Base-by-base conservation (phyloP, 1,284 basidiomycete genomes). In the Ustilago nuda region DNA sequence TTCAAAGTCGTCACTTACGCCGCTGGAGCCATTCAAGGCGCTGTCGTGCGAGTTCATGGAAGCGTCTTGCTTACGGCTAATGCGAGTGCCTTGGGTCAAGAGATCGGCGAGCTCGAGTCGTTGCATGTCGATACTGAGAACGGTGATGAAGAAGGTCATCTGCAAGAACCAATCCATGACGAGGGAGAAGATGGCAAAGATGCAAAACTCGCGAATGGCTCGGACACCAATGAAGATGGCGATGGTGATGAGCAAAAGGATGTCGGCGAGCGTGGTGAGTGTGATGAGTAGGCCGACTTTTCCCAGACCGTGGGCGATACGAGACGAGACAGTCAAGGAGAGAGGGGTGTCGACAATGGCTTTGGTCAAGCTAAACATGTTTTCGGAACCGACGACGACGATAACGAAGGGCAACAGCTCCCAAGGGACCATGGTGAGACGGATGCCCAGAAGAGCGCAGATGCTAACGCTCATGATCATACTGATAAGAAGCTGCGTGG, bases 81-180 rank as follows among this genome's bases (percentile, higher is more conserved):
- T 50, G 17, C 75, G 56, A 19, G 75, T 76, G 39, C 78, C 79
- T 46, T 82, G 80, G 0, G 76, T 76, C 23, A 82, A 61, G 9
- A 82, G 73, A 58, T 82, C 80, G 54, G 80, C 80, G 8, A 82
- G 67, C 45, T 95, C 94, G 32, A 96, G 87, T 54, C 94, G 91
- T 77, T 95, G 93, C 61, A 95, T 91, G 87, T 96, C 94, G 79
- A 96, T 94, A 5, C 92, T 93, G 30, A 96, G 87, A 19, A 96
- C 93, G 17, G 94, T 92, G 77, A 94, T 89, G 86, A 95, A 96
- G 86, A 95, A 94, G 0, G 93, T 94, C 84, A 95, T 93, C 27
- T 94, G 92, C 62, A 96, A 88, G 87, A 95, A 97, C 93, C 94
- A 98, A 86, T 98, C 95, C 33, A 94, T 94, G 41, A 98, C 92